phyloP scores from a whole-genome alignment of 306 rosid species.

The Cicer yamashitae region DNA sequence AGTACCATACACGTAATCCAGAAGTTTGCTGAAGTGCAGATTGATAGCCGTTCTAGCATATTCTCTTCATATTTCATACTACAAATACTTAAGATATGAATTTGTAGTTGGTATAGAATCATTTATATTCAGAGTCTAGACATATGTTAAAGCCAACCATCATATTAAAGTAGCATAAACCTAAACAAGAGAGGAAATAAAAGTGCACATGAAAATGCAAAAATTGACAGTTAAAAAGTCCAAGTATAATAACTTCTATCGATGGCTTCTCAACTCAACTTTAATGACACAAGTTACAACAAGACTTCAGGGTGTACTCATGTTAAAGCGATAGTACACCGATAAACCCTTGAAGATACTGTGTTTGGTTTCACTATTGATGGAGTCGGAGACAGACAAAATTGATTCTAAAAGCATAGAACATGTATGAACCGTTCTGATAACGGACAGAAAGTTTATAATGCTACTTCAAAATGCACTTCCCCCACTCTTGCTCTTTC shows the following conservation, averaged over 20 bases:
- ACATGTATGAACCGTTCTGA: background rate
- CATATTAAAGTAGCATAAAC: background rate
- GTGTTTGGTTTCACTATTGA: background rate
- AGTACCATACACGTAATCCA: background rate
- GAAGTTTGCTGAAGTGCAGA: background rate
- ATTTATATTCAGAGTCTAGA: background rate
- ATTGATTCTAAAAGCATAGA: background rate
- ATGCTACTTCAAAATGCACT: constrained; percentile 71
- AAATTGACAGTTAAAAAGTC: background rate
- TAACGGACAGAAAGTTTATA: background rate
- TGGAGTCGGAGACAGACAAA: background rate
- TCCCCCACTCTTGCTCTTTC: constrained; percentile 65
- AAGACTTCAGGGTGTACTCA: background rate
- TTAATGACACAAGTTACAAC: constrained; percentile 20
- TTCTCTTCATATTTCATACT: background rate
- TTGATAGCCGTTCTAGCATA: background rate
- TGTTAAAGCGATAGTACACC: background rate
- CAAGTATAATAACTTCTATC: constrained; percentile 16
- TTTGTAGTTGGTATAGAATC: background rate
- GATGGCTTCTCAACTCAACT: constrained; percentile 23
- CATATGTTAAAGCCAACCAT: background rate
- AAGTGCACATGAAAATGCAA: background rate
- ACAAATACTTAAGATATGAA: background rate
- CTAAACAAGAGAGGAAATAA: background rate
- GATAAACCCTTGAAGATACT: background rate